Base-by-base conservation (phyloP, 2,329 filamentous ascomycete genomes). In the Aspergillus ibericus region DNA sequence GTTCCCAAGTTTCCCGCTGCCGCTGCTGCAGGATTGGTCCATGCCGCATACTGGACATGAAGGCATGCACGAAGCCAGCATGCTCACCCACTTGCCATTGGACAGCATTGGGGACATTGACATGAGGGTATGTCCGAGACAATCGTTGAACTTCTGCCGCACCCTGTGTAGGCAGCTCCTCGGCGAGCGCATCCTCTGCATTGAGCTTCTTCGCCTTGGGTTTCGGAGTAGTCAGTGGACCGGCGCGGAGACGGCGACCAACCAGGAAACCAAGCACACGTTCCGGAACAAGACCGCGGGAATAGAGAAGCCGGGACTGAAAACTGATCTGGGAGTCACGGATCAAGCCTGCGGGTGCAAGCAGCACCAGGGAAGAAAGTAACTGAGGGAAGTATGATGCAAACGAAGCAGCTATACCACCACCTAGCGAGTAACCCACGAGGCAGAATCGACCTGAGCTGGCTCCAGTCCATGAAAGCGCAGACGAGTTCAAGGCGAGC, bases 331-430 rank as follows among this genome's bases (percentile, higher is more conserved):
- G 85, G 13, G 78, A 77, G 4, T 78, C 74, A n/a, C 89, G 82
- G 50, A 96, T 85, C 46, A 96, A 80, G 0, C 93, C 93, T 0
- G 88, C 82, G 0, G 93, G 92, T 0, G 92, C 91, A 42, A 97
- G 82, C 5, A 96, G 83, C 10, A 95, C 81, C 20, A 97, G 80
- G 9, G 83, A 85, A 12, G 83, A 81, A 13, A 96, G 81, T 56
- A 93, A 78, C 49, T 84, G 75, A 0, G 89, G 85, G 68, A 91
- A 90, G 69, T 85, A 85, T 1, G 83, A 82, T 1, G 89, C 83
- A 69, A 95, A 93, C 18, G 86, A 81, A 9, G 85, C 86, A 1
- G 84, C 82, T 40, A 96, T 83, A 13, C 88, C 89, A 35, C 91
- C 92, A 47, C 92, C 91, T 0, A 96, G 81, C 0, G 89, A 92